Percentiles rank a stretch among this genome's conserved stretches.
phyloP scores from a whole-genome alignment of 805 yeast genomes.

The Nakazawaea sp. region DNA sequence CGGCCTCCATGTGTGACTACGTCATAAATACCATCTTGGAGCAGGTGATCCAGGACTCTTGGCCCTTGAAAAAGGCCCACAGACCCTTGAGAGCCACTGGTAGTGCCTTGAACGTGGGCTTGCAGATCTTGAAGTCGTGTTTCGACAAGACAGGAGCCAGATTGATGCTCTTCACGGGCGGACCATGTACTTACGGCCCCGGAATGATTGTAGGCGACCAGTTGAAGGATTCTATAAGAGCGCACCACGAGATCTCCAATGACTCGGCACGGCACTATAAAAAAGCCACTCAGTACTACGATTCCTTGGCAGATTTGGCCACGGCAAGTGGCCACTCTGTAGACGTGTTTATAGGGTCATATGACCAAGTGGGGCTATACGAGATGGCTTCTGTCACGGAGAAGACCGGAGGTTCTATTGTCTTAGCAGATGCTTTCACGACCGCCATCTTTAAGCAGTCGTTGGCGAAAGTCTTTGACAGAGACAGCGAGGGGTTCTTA shows the following conservation, averaged over 20 bases:
- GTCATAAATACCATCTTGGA: slow-evolving; percentile 43
- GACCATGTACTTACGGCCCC: slow-evolving; percentile 62
- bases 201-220: slow-evolving; percentile 51
- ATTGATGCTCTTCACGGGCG: slow-evolving; percentile 48
- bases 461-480: slow-evolving; percentile 42
- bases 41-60: slow-evolving; percentile 38
- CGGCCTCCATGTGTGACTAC: slow-evolving; percentile 42
- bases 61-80: slow-evolving; percentile 36
- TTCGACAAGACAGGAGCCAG: slow-evolving; percentile 47
- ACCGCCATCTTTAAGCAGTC: slow-evolving; percentile 68
- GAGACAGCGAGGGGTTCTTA: slow-evolving; percentile 28
- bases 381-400: slow-evolving; percentile 57
- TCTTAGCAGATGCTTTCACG: slow-evolving; percentile 58
- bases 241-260: slow-evolving; percentile 54
- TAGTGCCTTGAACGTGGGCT: slow-evolving; percentile 45
- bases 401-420: slow-evolving; percentile 57
- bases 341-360: slow-evolving; percentile 56
- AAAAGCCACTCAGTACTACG: slow-evolving; percentile 40
- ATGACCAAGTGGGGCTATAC: slow-evolving; percentile 61
- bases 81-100: slow-evolving; percentile 55
- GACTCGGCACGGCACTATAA: slow-evolving; percentile 35
- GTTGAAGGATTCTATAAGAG: slow-evolving; percentile 57
- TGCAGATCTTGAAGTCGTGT: slow-evolving; percentile 28
- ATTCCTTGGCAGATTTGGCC: slow-evolving; percentile 37
- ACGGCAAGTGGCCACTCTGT: slow-evolving; percentile 47